These are phyloP conservation scores for Kwoniella mangroviensis DNA, from an alignment of 768 basidiomycete species.

Conservation along the genomic window DNA sequence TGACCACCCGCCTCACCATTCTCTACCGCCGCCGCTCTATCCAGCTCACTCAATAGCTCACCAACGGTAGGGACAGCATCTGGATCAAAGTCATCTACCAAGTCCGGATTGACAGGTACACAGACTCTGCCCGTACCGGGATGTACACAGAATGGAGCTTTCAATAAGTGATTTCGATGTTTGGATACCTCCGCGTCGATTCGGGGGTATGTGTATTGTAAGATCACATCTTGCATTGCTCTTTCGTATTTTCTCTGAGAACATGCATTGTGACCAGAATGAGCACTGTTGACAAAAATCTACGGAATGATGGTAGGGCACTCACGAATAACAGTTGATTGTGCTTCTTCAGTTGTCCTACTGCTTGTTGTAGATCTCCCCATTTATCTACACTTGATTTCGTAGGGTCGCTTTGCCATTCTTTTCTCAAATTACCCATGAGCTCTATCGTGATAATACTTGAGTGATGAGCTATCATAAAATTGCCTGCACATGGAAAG, in stretches of 20 bases:
- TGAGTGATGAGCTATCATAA: neutral
- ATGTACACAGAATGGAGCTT: conserved; percentile 96
- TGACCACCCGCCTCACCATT: conserved; percentile 17
- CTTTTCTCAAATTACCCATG: conserved; percentile 62
- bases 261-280: neutral
- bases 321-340: conserved; percentile 33
- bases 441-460: conserved; percentile 52
- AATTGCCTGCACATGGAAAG: neutral
- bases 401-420: conserved; percentile 67
- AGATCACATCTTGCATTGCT: conserved; percentile 81
- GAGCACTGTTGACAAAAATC: neutral
- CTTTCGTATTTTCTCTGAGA: conserved; percentile 55
- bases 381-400: conserved; percentile 74
- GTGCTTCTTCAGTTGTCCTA: conserved; percentile 23
- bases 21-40: conserved; percentile 56
- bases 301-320: neutral
- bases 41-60: conserved; percentile 79
- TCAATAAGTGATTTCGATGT: conserved; percentile 94
- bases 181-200: conserved; percentile 97
- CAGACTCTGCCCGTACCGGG: conserved; percentile 92
- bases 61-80: conserved; percentile 81
- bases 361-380: conserved; percentile 63
- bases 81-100: conserved; percentile 82
- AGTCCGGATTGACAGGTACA: conserved; percentile 81
- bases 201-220: conserved; percentile 94